phyloP scores from a whole-genome alignment of 257 asterid genomes.

The Solanum rostratum region DNA sequence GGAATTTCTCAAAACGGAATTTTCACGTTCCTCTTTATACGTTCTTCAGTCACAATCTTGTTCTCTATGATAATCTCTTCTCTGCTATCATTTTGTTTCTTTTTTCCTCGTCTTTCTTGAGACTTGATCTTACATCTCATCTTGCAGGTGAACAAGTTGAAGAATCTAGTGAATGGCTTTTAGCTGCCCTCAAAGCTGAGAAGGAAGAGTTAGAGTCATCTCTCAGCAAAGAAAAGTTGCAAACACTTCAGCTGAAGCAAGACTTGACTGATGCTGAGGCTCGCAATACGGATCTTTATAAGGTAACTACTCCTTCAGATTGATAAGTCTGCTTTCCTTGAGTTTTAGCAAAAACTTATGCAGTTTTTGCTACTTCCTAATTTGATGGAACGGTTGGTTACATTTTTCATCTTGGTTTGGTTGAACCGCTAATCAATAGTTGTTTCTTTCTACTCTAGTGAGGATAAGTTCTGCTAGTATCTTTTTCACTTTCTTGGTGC shows the following conservation, averaged over 20 bases:
- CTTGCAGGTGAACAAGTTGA: conserved; percentile 47
- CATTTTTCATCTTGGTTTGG: neutral
- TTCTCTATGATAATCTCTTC: neutral
- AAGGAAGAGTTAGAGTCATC: conserved; percentile 68
- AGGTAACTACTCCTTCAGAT: conserved; percentile 38
- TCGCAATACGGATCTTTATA: conserved; percentile 63
- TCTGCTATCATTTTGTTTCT: neutral
- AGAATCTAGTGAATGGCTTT: conserved; percentile 40
- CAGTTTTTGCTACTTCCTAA: neutral
- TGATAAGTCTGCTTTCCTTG: neutral
- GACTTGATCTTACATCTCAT: neutral
- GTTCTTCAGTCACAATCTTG: neutral
- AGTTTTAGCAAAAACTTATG: neutral
- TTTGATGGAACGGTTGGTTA: neutral
- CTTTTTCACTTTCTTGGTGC: neutral
- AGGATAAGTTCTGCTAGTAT: neutral
- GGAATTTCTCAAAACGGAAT: neutral
- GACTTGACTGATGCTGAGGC: conserved; percentile 65
- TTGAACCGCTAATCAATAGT: neutral
- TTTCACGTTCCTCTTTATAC: neutral
- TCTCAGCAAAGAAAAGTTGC: conserved; percentile 62
- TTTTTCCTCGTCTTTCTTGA: neutral
- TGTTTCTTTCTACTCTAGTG: neutral
- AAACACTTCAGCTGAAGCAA: conserved; percentile 51
- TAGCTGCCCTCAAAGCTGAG: conserved; percentile 52